These are phyloP conservation scores for Hymenoscyphus albidus DNA, from an alignment of 2,329 filamentous ascomycete species.

Conservation along the genomic window DNA sequence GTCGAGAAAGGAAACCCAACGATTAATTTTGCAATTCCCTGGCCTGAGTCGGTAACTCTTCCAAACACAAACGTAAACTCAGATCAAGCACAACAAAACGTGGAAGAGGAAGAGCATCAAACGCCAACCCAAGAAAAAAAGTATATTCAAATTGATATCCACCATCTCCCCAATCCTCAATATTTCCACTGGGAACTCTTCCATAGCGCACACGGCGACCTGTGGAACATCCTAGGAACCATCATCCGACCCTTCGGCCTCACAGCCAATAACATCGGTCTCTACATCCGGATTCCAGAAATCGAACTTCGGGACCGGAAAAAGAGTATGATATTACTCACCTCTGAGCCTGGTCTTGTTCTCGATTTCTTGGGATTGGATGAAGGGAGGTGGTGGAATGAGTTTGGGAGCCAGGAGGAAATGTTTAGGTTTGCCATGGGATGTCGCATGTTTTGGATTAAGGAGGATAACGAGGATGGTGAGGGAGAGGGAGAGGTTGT, in stretches of 20 bases:
- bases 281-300: constrained; percentile 64
- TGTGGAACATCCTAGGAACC: constrained; percentile 62
- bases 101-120: not conserved
- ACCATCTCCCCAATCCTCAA: constrained; percentile 44
- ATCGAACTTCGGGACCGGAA: constrained; percentile 59
- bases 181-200: constrained; percentile 62
- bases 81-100: not conserved
- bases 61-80: not conserved
- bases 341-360: constrained; percentile 50
- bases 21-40: constrained; percentile 53
- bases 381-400: constrained; percentile 44
- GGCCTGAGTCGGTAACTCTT: constrained; percentile 35
- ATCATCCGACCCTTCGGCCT: constrained; percentile 63
- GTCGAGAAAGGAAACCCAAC: constrained; percentile 32
- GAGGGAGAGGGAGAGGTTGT: constrained; percentile 18
- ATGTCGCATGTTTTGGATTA: constrained; percentile 56
- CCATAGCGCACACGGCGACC: constrained; percentile 67
- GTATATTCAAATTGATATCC: constrained; percentile 67
- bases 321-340: constrained; percentile 54
- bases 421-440: constrained; percentile 59
- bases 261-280: constrained; percentile 57
- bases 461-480: constrained; percentile 17
- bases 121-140: constrained; percentile 15
- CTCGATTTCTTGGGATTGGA: constrained; percentile 63
- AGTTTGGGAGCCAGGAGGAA: constrained; percentile 51